Conservation (phyloP, 371 early-diverging fungal species). For the Mortierella sp. region DNA sequence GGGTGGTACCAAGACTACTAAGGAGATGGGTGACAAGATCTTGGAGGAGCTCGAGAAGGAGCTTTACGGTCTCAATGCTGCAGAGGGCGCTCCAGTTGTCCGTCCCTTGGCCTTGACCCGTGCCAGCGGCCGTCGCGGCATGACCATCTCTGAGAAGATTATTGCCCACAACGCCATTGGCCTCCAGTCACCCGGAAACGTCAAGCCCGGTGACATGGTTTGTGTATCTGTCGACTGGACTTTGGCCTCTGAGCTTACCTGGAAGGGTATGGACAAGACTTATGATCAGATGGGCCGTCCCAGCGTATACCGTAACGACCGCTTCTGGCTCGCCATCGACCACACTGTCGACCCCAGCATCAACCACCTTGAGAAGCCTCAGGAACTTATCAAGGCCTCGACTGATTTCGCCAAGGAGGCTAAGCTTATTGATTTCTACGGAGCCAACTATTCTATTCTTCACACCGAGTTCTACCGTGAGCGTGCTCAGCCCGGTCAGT, state of each 20-base stretch:
- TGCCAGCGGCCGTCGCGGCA: slow-evolving; percentile 68
- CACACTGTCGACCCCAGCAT: slow-evolving; percentile 85
- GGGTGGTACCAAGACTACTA: slow-evolving; percentile 85
- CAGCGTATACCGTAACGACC: slow-evolving; percentile 79
- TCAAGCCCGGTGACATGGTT: slow-evolving; percentile 83
- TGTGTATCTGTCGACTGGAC: slow-evolving; percentile 88
- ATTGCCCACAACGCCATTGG: slow-evolving; percentile 80
- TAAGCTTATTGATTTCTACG: slow-evolving; percentile 75
- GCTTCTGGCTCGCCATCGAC: slow-evolving; percentile 87
- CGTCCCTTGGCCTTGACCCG: slow-evolving; percentile 59
- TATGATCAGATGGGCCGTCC: slow-evolving; percentile 82
- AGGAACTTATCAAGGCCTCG: slow-evolving; percentile 73
- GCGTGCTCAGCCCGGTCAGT: slow-evolving; percentile 84
- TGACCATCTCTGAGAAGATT: slow-evolving; percentile 84
- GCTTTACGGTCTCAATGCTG: slow-evolving; percentile 67
- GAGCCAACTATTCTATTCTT: slow-evolving; percentile 82
- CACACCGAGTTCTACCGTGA: slow-evolving; percentile 88
- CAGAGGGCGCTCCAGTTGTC: slow-evolving; percentile 58
- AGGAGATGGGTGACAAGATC: slow-evolving; percentile 92
- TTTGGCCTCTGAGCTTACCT: slow-evolving; percentile 82
- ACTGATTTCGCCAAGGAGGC: slow-evolving; percentile 80
- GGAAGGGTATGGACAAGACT: slow-evolving; percentile 91
- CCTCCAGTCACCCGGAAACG: slow-evolving; percentile 67
- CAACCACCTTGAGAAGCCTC: slow-evolving; percentile 76
- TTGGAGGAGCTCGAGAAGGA: slow-evolving; percentile 74